Base-by-base conservation (phyloP, 768 basidiomycete genomes). In the Leccinum arenicola region DNA sequence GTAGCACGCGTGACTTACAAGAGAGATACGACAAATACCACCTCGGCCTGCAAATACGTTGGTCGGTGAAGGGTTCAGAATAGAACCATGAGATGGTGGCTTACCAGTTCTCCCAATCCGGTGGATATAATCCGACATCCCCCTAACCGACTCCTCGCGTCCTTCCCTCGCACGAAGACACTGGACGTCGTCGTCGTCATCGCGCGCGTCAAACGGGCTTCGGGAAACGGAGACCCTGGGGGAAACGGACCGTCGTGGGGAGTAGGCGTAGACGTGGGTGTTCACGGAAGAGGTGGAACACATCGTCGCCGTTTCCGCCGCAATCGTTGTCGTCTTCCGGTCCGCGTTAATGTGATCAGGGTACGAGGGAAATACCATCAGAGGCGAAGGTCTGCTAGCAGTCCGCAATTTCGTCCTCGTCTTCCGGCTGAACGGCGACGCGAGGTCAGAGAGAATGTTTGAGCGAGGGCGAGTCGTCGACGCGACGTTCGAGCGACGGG, bases 321-420 rank as follows among this genome's bases (percentile, higher is more conserved):
- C 23, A 23, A 23, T 23, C 23, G 23, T 23, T 23, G 23, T 2
- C 12, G 17, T 10, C 9, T n/a, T 5, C 21, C n/a, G 14, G 17
- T 23, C n/a, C n/a, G 40, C 9, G 29, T 12, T 56, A 6, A 2
- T 7, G 4, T 17, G 48, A 27, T 62, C 54, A 3, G 67, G 57
- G 55, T 70, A 70, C 2, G 70, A 51, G 9, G 73, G 70, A 33
- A 51, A 67, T 17, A 70, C 68, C 19, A 71, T 57, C 3, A 58
- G 58, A 14, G 68, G 56, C 21, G 47, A 48, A 6, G 12, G 19
- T 33, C 11, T 19, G 40, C 7, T 50, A 17, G 35, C 53, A 15
- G 52, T 58, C 23, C 36, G 58, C 14, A 55, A 50, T 33, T 23
- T 61, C 54, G 23, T 54, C 9, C 17, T 21, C 58, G 43, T 64